Conservation (phyloP, 2,329 filamentous ascomycete genomes). For the Diaporthe sp. region DNA sequence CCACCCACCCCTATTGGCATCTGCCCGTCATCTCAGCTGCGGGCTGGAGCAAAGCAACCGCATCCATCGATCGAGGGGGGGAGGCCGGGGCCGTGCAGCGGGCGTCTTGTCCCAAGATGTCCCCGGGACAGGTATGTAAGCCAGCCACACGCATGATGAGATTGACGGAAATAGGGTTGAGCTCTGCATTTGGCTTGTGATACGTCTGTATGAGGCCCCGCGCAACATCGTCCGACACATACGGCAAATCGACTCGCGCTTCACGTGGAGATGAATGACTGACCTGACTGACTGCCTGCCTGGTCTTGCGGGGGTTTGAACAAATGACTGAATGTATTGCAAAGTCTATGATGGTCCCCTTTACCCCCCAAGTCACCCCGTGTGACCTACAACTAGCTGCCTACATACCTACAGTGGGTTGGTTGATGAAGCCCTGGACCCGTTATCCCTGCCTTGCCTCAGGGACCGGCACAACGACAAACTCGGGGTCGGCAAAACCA, state of each 20-base stretch:
- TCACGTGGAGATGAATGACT: background rate
- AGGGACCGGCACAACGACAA: conserved; percentile 17
- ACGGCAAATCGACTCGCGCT: background rate
- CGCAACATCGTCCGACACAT: background rate
- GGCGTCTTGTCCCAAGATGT: background rate
- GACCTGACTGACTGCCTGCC: background rate
- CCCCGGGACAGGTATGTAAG: background rate
- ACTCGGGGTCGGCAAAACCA: background rate
- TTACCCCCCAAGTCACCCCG: background rate
- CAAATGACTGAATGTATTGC: conserved; percentile 33
- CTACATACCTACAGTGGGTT: background rate
- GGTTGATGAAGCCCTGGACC: background rate
- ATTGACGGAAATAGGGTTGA: background rate
- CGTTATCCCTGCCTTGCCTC: conserved; percentile 15
- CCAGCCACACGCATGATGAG: background rate
- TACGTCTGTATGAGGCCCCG: background rate
- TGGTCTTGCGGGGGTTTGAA: background rate
- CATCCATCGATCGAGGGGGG: background rate
- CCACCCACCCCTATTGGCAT: background rate
- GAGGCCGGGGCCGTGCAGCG: background rate
- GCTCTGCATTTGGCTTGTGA: conserved; percentile 20
- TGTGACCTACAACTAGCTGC: conserved; percentile 2
- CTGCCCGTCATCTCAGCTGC: conserved; percentile 8
- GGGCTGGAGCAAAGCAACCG: background rate
- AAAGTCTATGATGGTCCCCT: conserved; percentile 29